Evolutionary conservation across 352 stramenopile species (phyloP), one percentile per base, ranked within the genome.

Genomic region (Pythium scleroteichum): DNA sequence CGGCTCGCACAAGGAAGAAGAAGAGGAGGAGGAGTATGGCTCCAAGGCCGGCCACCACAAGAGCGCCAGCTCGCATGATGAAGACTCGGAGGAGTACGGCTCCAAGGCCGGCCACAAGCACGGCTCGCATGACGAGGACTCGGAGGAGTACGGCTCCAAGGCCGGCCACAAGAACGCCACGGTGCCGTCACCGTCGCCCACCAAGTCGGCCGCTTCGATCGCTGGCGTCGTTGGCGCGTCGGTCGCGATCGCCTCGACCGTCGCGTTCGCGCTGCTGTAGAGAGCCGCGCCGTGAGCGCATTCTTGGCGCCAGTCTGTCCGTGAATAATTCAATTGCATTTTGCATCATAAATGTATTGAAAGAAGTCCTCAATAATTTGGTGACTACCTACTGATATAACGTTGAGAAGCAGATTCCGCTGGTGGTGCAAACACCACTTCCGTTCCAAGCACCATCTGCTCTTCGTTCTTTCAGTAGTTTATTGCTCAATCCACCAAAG

Each of bases 91-190:
- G 50, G 50, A 58, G 35, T 58, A 58, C 50, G 53, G 53, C 53
- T 51, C 39, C 24, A 59, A 51, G 53, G 39, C 38, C 24, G 23
- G 9, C 39, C 19, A 47, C 33, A 59, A 59, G 40, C 44, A 62
- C 44, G 58, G 58, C 48, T 66, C 59, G 22, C 33, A 66, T 22
- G 29, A 48, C 50, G 27, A 26, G 29, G 50, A 66, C 32, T 61
- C 51, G n/a, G 33, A 61, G 7, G 59, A 61, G 24, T 63, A 63
- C 38, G 53, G 60, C 44, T 60, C 50, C 29, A 59, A 59, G 50
- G 51, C 41, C 17, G 46, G 52, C 39, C 32, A 22, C 44, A 59
- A 59, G 41, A 54, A 56, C 49, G n/a, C 49, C 19, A 54, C 59
- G 2, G 42, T 62, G 26, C 53, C 60, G 14, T 45, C 35, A 52